phyloP scores from a whole-genome alignment of 305 asterid genomes.

The Striga hermonthica region DNA sequence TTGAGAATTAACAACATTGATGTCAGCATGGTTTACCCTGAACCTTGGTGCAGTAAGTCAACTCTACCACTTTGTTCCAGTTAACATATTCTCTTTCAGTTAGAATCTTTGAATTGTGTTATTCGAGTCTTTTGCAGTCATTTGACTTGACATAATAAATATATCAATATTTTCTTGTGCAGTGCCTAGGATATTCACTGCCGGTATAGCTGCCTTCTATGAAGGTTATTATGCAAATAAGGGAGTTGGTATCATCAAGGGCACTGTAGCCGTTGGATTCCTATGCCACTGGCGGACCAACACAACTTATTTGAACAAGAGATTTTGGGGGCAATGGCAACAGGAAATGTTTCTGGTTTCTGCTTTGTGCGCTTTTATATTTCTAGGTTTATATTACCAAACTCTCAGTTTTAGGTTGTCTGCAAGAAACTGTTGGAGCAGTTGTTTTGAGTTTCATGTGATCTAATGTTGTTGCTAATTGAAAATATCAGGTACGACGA shows the following conservation, averaged over 20 bases:
- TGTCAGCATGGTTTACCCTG: constrained; percentile 96
- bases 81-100: constrained; percentile 4
- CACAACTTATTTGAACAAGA: no score
- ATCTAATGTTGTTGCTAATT: no score
- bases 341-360: no score
- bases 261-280: constrained; percentile 63
- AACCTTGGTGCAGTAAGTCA: constrained; percentile 99
- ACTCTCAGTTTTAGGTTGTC: no score
- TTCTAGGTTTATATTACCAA: no score
- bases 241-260: constrained; percentile 83
- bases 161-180: constrained; percentile 25
- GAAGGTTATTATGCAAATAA: constrained; percentile 77
- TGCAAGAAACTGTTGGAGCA: no score
- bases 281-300: no score
- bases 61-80: constrained; percentile 22
- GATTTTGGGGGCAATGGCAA: no score
- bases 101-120: constrained; percentile 2
- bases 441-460: no score
- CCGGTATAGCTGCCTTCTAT: constrained; percentile 81
- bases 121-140: constrained; percentile 16
- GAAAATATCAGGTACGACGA: no score
- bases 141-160: constrained; percentile 16
- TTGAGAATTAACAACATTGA: constrained; percentile 66
- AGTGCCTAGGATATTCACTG: constrained; percentile 96
- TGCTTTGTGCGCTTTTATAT: no score